Base-by-base conservation (phyloP, 257 asterid species). In the Phtheirospermum japonicum region DNA sequence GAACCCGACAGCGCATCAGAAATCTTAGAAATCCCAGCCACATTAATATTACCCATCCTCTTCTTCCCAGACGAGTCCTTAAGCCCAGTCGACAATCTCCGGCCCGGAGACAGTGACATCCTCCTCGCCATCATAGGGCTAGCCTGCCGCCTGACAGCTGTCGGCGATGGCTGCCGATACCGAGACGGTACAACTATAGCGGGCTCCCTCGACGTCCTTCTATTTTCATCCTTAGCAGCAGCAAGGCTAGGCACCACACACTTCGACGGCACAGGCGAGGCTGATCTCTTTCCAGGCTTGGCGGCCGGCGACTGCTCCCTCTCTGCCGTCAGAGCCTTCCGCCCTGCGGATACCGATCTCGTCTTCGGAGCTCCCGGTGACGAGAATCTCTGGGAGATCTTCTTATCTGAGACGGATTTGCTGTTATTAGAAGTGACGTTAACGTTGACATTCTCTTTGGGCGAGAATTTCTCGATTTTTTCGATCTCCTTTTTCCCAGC, bases 101-200 rank as follows among this genome's bases (percentile, higher is more conserved):
- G 73, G 3, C 80, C 92, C 0, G 99, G 97, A 0, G 99, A 93
- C 19, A 93, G 16, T 5, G 99, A 93, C 88, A 85, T 89, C 76
- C 96, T 67, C 72, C 96, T 82, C 0, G 90, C 66, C 51, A 75
- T 82, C 50, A 67, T 75, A 3, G 99, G 99, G 74, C 94, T 85
- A 4, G 86, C 89, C 71, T 85, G 96, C 74, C 95, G 71, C 73
- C 82, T 80, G 30, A 71, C 84, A 3, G 81, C 66, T 0, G 92
- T 87, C 0, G 97, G 96, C 0, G 96, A 87, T 3, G 97, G 97
- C 74, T 87, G 97, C 52, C 97, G 65, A 56, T 93, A 93, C 72
- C 99, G 78, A 18, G 97, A 93, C 4, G 99, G 99, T 40, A 93
- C 99, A 23, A 93, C 64, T 9, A 93, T 93, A 0, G 97, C 85